A percentile compares a stretch with the other conserved stretches of the same genome.
Conservation (phyloP, 2,329 filamentous ascomycete genomes). For the Neofusicoccum cordaticola region DNA sequence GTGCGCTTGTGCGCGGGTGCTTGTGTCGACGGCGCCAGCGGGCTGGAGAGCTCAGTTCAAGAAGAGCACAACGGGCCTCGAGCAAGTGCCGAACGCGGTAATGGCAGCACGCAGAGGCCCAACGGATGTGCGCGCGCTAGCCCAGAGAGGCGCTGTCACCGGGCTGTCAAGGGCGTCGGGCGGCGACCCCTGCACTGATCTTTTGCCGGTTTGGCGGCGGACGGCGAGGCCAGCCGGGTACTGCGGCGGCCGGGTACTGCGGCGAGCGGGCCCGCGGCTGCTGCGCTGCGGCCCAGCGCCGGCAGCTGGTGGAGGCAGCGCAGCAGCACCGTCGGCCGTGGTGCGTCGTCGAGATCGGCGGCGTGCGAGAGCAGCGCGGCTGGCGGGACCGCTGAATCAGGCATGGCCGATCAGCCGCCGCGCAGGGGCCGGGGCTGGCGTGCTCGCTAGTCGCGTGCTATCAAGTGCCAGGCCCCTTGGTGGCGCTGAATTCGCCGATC, state of each 20-base stretch:
- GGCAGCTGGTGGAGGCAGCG: too few relatives aligned
- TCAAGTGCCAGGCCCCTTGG: background rate
- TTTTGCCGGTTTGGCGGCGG: background rate
- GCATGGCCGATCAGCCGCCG: slow-evolving; percentile 8
- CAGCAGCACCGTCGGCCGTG: background rate
- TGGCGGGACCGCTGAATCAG: background rate
- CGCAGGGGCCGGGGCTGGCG: background rate
- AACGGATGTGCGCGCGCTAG: background rate
- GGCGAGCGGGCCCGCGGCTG: background rate
- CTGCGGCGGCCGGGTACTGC: too few relatives aligned
- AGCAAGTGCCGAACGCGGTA: slow-evolving; percentile 11
- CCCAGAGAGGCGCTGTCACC: background rate
- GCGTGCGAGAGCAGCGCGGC: too few relatives aligned
- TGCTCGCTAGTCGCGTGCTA: background rate
- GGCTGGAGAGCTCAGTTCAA: background rate
- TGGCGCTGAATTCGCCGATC: background rate
- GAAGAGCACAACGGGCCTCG: background rate
- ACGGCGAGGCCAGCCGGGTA: background rate
- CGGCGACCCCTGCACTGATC: background rate
- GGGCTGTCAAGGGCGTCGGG: background rate
- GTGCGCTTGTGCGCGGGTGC: background rate
- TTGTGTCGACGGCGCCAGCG: background rate
- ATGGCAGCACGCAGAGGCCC: slow-evolving; percentile 10
- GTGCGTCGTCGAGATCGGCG: too few relatives aligned
- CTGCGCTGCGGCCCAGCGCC: background rate